Base-by-base conservation (phyloP, 106 monocot species). In the Narthecium ossifragum region DNA sequence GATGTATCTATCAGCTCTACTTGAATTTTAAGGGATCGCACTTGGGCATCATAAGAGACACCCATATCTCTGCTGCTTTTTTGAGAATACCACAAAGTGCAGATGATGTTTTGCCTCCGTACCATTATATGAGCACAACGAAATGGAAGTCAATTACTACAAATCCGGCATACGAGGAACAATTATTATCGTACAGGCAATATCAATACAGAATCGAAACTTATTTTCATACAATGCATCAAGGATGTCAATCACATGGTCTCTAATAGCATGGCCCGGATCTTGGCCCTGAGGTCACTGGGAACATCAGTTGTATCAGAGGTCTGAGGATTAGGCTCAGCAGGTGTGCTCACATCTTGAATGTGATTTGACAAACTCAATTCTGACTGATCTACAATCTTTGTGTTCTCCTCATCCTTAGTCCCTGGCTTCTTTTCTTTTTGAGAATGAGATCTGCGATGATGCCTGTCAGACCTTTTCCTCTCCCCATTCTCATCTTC, bases 221-320 rank as follows among this genome's bases (percentile, higher is more conserved):
- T n/a, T n/a, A n/a, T n/a, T n/a, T n/a, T n/a, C n/a, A n/a, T n/a
- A n/a, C n/a, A n/a, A n/a, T n/a, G n/a, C n/a, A n/a, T n/a, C n/a
- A n/a, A n/a, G n/a, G n/a, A n/a, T 32, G 11, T 53, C 27, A 29
- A 59, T 53, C 61, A 90, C 63, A 85, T n/a, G 13, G 83, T 90
- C 68, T 82, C 82, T 30, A 83, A 59, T 30, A 94, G 57, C 89
- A 94, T 94, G 9, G 89, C 89, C 40, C 93, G 69, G 53, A 94
- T 61, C 75, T 94, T 94, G 9, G 83, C 85, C 64, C 93, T 74
- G 31, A 94, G 63, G 17, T 90, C 93, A 33, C 64, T 77, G 2
- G 93, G 72, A 43, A 90, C 73, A 20, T 83, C 85, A 18, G 85
- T 65, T 21, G 46, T 69, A 54, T 48, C 37, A 36, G 66, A 27